Conservation (phyloP, 2,329 filamentous ascomycete species). For the Diplocarpon mali region DNA sequence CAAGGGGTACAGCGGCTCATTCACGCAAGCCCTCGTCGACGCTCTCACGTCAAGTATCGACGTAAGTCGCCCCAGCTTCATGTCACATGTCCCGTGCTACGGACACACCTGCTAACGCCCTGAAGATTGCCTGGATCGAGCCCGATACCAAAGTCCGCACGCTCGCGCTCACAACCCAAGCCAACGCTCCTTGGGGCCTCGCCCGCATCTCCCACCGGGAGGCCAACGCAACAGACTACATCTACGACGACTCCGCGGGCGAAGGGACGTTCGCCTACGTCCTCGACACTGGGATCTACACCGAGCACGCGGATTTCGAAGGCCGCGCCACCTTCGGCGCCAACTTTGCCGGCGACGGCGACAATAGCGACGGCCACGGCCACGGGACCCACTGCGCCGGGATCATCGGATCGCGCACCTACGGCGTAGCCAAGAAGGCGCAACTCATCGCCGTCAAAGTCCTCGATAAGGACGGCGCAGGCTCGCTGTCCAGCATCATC, state of each 20-base stretch:
- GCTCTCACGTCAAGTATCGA: background rate
- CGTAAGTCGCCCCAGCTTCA: background rate
- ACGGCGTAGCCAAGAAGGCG: conserved; percentile 1
- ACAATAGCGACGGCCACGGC: background rate
- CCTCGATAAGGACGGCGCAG: background rate
- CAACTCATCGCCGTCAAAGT: background rate
- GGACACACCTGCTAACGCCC: background rate
- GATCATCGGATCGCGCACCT: background rate
- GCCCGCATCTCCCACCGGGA: conserved; percentile 1
- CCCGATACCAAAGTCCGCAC: background rate
- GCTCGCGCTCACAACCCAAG: background rate
- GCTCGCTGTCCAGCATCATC: background rate
- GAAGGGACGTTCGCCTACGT: background rate
- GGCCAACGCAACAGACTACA: background rate
- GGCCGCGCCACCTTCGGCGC: conserved; percentile 1
- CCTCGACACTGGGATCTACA: conserved; percentile 1
- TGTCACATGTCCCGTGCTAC: background rate
- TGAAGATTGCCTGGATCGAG: conserved; percentile 1
- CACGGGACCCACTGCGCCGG: conserved; percentile 1
- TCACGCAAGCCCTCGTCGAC: background rate
- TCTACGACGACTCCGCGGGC: background rate
- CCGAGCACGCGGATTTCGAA: background rate
- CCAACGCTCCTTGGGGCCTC: conserved; percentile 1
- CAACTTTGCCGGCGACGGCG: conserved; percentile 1
- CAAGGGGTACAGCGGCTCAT: background rate